Evolutionary conservation across 2,329 filamentous ascomycete genomes (phyloP), one percentile per base, ranked within the genome.

Genomic region (Verticillium longisporum): DNA sequence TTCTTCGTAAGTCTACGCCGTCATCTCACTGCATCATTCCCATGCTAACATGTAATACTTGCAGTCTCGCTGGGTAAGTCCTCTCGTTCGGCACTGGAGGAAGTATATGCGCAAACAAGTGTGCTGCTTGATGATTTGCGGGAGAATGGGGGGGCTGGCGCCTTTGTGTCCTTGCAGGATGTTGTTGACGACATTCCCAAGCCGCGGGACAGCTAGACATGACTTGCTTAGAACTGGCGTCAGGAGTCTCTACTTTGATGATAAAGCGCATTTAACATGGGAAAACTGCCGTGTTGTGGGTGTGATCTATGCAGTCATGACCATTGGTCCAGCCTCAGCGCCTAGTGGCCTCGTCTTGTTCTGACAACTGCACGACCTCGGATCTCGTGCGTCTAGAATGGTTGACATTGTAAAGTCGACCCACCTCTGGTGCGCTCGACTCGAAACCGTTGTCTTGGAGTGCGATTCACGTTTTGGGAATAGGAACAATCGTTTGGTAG

Each of bases 51-150:
- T 13, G 6, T 5, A 26, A 41, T 21, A 13, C 36, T 18, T 55
- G 45, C 58, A 97, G 94, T 92, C 53, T 96, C 91, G 0, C 81
- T 97, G 2, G 95, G 95, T 57, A 96, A 96, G 75, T 94, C 92
- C 0, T 92, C 91, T 3, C 87, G 88, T 4, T 91, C 95, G 2
- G 91, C 92, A 1, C 76, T 99, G 34, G 94, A 98, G 73, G 88
- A 87, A 63, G 74, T 97, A 6, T 92, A 90, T 70, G 90, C 93
- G 63, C 92, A 97, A 75, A 96, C 92, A 1, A 89, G 88, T 65
- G 90, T 91, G 1, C 79, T 98, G 14, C 83, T 98, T n/a, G 89
- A 92, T 62, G 89, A 94, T 61, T 80, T 97, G 14, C 85, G 89
- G 56, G 85, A 89, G 68, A 88, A 91, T 50, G 92, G 93, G 61